Evolutionary conservation across 1,284 basidiomycete genomes (phyloP), one percentile per base, ranked within the genome.

Genomic region (Rhodotorula sp.): DNA sequence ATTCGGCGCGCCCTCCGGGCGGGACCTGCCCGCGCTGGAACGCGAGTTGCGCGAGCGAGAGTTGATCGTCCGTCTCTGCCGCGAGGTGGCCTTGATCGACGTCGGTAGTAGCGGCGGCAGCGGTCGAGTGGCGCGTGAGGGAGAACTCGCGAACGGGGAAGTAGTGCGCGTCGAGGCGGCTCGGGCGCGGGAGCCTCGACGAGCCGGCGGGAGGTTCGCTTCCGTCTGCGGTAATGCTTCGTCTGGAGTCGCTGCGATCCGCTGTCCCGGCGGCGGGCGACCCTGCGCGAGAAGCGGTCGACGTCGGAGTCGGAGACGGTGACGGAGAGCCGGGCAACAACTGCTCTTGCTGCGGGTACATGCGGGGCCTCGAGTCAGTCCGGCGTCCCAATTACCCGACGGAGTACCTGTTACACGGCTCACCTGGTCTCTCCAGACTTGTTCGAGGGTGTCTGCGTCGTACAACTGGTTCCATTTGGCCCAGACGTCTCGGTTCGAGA

Each of bases 401-500:
- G 29, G 37, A 20, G 49, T 10, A 12, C 17, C 22, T 12, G 5
- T 4, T 26, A 12, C 37, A 8, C 10, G 26, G n/a, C 55, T 18
- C 7, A 62, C 70, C 64, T 72, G 67, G 10, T 70, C 64, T 46
- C 62, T 60, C 71, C 71, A 73, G 14, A 69, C 69, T n/a, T 49
- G 60, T 24, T 68, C 68, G 49, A 73, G 58, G 10, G 64, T 56
- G 4, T 51, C 54, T 26, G 51, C 57, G 44, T 68, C 54, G 58
- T 73, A 73, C 30, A 68, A 53, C 20, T 68, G 29, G 24, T 58
- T 24, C 48, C 54, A 73, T 58, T 73, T 73, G 17, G 29, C 29
- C 71, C 71, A 73, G 6, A 73, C 68, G 22, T 64, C 45, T 8
- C 48, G 30, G 24, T 37, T 29, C n/a, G 45, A 51, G 26, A 70